Base-by-base conservation (phyloP, 176 grass and related monocot genomes). In the Oryza officinalis region DNA sequence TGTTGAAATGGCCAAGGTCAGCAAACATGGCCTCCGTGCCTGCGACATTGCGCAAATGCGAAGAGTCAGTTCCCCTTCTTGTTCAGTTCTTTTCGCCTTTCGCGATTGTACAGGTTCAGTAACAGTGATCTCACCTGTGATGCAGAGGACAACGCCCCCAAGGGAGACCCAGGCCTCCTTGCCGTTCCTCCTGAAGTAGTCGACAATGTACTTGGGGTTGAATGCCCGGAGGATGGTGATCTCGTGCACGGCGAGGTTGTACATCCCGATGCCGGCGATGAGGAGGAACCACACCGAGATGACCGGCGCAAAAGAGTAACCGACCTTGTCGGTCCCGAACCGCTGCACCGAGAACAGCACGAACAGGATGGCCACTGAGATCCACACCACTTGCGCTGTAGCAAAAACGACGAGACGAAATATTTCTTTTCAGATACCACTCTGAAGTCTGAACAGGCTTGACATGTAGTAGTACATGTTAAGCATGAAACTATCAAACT, bases 81-180 rank as follows among this genome's bases (percentile, higher is more conserved):
- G 22, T 25, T 5, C 27, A 13, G 14, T 30, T 20, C 7, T 4
- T 47, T 10, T 49, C 71, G 27, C 43, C 41, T 28, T 18, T 47
- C 7, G 0, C 13, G 7, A 17, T 28, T 49, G 5, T 0, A 2
- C 14, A 6, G 26, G 25, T 47, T 17, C 3, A 28, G 25, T 10
- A 18, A 6, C 3, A 73, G 13, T 10, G 8, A 28, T 26, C 8
- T 68, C 11, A 79, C 86, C 91, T 63, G 89, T 91, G 28, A 78
- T 89, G 65, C 89, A 91, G 30, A 94, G 89, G 31, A 91, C 73
- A 79, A 80, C 72, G 1, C 92, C 92, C 41, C 89, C 92, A 41
- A 94, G 89, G 4, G 92, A 94, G 80, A 89, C 83, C 92, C 92
- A 94, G 10, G 83, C 92, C 15, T 82, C 47, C 69, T 87, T 94